Evolutionary conservation across 2,329 filamentous ascomycete species (phyloP), one percentile per base, ranked within the genome.

Genomic region (Hyphodiscus sp.): DNA sequence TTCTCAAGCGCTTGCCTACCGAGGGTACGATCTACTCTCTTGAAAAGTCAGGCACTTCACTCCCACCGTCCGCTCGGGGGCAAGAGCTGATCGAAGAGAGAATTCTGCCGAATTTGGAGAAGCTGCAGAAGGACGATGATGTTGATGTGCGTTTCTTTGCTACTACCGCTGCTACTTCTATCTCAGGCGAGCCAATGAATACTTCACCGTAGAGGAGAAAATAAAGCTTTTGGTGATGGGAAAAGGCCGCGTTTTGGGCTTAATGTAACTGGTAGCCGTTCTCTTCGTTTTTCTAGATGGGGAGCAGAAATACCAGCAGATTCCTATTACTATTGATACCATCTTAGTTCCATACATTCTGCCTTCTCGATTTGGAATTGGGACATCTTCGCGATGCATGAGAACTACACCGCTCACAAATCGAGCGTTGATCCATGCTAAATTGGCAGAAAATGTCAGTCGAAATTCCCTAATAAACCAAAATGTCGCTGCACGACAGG

Each of bases 131-230:
- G 74, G 94, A 99, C 69, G 89, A 95, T 62, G 94, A 99, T 74
- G 92, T 97, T 63, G 94, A 99, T 74, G 94, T 99, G 67, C 85
- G 94, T 71, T 99, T 92, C 77, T 99, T 96, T 74, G 94, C 94
- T 60, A 95, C 91, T 58, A 95, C 89, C 60, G 92, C 94, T 47
- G 86, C 87, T 57, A 83, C 71, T 55, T 74, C 65, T 67, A 63
- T 68, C 49, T 62, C 74, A 60, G 73, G 73, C 56, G 79, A 80
- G 67, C 73, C 70, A 57, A 80, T 78, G 77, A 73, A 76, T 66
- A 81, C 74, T 58, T 78, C 75, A 59, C 74, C 68, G 62, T 70
- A 68, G 63, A 66, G 61, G 51, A 62, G 60, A 62, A 59, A 60
- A 64, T 62, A 60, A 63, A 61, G 55, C 49, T 50, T n/a, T 54